Evolutionary conservation across 2,329 filamentous ascomycete genomes (phyloP), one percentile per base, ranked within the genome.

Genomic region (Fusarium fracticaudum): DNA sequence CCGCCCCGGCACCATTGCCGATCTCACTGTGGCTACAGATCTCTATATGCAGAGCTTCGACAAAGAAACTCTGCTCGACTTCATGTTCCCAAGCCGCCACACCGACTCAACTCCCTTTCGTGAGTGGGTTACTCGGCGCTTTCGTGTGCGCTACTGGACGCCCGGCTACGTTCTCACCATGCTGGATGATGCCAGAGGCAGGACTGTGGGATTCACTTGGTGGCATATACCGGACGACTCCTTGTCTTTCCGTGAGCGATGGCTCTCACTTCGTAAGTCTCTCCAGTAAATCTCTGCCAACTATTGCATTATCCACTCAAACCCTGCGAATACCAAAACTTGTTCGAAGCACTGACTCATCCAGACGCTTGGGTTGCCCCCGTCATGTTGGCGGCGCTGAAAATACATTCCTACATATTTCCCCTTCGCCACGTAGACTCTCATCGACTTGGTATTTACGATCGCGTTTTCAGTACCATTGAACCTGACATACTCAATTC

Each of bases 111-210:
- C 63, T 17, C 74, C 76, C 26, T 72, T 77, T 18, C 41, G 57
- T 26, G 60, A 67, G 6, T 78, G 76, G 69, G 24, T 81, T 40
- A 22, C 62, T 41, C 77, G 80, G 59, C 73, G 79, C 48, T 82
- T 83, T 51, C 64, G 71, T 53, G 41, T 73, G 26, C 78, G 82
- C 35, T 83, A 78, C 66, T 84, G 82, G 82, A 77, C 78, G 4
- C 69, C 76, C 8, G 79, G 81, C 26, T 83, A 79, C 55, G 41
- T 73, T 51, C 76, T 84, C 24, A 76, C 77, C 24, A 74, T 80
- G 48, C 55, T 79, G 11, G 76, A 79, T 50, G 73, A 72, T 31
- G 73, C 45, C 15, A 54, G 54, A 17, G 69, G 65, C 12, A 66
- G 38, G 11, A 31, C 80, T 10, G 79, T 80, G 11, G 83, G 74